Conservation (phyloP, 2,329 filamentous ascomycete genomes). For the Passalora sequoiae region DNA sequence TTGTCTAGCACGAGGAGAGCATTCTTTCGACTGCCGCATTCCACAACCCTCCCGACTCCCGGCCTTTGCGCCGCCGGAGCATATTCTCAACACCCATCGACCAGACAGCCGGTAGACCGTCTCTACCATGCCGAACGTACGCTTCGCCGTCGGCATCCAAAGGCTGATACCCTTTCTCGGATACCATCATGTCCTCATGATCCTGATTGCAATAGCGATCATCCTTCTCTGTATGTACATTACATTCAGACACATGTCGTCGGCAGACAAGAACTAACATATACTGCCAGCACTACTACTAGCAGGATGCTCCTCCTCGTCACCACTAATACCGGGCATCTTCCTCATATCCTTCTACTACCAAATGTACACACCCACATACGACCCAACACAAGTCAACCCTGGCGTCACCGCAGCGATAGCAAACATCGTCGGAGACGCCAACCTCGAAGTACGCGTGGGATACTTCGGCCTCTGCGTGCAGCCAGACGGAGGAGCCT, state of each 20-base stretch:
- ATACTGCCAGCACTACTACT: conserved; percentile 68
- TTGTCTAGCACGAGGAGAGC: conserved; percentile 4
- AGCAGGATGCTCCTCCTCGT: conserved; percentile 94
- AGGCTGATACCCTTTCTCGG: conserved; percentile 58
- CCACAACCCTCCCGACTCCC: conserved; percentile 22
- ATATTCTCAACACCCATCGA: conserved; percentile 5
- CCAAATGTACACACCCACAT: conserved; percentile 73
- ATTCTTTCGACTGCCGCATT: conserved; percentile 17
- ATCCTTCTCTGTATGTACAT: conserved; percentile 88
- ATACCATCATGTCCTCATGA: conserved; percentile 90
- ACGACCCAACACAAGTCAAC: conserved; percentile 82
- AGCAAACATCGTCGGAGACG: conserved; percentile 79
- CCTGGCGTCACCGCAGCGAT: conserved; percentile 82
- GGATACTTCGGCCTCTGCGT: conserved; percentile 98
- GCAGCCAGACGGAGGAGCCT: conserved; percentile 78
- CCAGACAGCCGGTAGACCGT: conserved; percentile 34
- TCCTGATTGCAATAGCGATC: conserved; percentile 87
- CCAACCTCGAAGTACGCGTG: conserved; percentile 81
- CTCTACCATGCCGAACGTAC: conserved; percentile 44
- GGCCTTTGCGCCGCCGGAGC: conserved; percentile 24
- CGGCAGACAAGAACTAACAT: not conserved
- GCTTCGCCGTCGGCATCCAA: conserved; percentile 49
- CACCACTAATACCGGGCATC: conserved; percentile 88
- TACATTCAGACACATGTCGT: not conserved
- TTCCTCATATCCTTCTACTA: conserved; percentile 99